A percentile compares a stretch with the other conserved stretches of the same genome.
Evolutionary conservation across 2,329 filamentous ascomycete genomes (phyloP).

Genomic region (Podosphaera fusca): DNA sequence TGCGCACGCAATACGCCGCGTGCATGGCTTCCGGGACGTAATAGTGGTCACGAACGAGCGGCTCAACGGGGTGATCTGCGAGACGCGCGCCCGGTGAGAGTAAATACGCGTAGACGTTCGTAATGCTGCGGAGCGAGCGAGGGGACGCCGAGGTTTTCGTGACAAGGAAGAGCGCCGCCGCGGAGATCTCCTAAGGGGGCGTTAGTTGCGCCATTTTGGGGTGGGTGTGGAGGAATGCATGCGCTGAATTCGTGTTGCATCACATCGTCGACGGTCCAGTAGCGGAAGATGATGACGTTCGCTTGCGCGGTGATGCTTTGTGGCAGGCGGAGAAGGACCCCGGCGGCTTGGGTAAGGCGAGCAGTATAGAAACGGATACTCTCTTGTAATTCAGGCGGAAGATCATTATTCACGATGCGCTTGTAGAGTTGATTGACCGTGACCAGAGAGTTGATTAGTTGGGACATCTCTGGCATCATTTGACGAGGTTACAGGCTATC

Average conservation of each 20-base stretch:
- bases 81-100: conserved; percentile 31
- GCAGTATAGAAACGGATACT: conserved; percentile 48
- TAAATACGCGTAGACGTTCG: conserved; percentile 71
- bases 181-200: conserved; percentile 45
- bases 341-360: conserved; percentile 53
- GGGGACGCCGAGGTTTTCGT: conserved; percentile 64
- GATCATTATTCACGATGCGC: conserved; percentile 28
- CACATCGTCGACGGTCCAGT: conserved; percentile 39
- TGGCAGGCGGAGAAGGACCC: conserved; percentile 59
- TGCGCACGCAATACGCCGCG: conserved; percentile 33
- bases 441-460: conserved; percentile 48
- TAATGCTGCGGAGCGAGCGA: conserved; percentile 53
- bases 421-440: conserved; percentile 45
- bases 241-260: conserved; percentile 31
- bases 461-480: conserved; percentile 22
- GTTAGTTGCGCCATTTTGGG: conserved; percentile 7
- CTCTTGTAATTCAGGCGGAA: conserved; percentile 48
- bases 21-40: conserved; percentile 56
- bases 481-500: no score
- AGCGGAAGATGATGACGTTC: conserved; percentile 59
- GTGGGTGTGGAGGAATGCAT: conserved; percentile 1
- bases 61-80: conserved; percentile 1
- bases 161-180: conserved; percentile 57
- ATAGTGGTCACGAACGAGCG: conserved; percentile 27
- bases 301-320: conserved; percentile 73